Evolutionary conservation across 139 green algal genomes (phyloP).

Genomic region (Gonium pectorale): DNA sequence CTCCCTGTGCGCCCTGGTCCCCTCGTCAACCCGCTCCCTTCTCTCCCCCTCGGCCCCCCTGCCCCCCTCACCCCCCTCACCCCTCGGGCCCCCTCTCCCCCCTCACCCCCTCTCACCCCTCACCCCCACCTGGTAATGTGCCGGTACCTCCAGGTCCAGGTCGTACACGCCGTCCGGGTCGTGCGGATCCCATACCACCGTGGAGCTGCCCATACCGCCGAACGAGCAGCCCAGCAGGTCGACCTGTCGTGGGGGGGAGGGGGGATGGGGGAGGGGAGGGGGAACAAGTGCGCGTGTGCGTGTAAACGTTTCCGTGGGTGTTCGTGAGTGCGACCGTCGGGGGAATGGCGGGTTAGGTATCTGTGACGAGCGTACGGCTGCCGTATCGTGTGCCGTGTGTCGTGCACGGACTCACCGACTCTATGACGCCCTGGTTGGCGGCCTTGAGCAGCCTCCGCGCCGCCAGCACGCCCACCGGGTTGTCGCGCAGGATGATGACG

Average conservation of each 20-base stretch:
- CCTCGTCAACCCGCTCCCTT: background rate
- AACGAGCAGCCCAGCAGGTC: constrained; percentile 43
- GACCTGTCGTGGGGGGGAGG: background rate
- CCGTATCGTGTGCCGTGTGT: too few relatives aligned
- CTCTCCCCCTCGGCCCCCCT: background rate
- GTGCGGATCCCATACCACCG: constrained; percentile 50
- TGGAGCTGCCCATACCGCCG: constrained; percentile 25
- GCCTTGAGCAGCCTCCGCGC: constrained; percentile 57
- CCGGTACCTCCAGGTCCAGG: constrained; percentile 49
- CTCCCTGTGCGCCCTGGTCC: too few relatives aligned
- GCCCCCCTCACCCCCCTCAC: background rate
- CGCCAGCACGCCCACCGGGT: constrained; percentile 54
- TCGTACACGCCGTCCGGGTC: constrained; percentile 56
- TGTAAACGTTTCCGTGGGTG: too few relatives aligned
- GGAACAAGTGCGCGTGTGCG: background rate
- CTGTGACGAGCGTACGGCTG: too few relatives aligned
- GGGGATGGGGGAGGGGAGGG: background rate
- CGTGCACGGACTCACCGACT: constrained; percentile 34
- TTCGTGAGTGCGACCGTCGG: too few relatives aligned
- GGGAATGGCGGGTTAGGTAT: too few relatives aligned
- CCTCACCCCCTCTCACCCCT: background rate
- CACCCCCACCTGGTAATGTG: constrained; percentile 50
- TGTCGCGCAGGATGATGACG: constrained; percentile 54
- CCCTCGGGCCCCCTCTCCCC: background rate
- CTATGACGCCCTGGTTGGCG: constrained; percentile 41